Percentiles rank a stretch among this genome's conserved stretches.
Evolutionary conservation across 1,139 yeast species (phyloP).

Genomic region (Scheffersomyces lignicola): DNA sequence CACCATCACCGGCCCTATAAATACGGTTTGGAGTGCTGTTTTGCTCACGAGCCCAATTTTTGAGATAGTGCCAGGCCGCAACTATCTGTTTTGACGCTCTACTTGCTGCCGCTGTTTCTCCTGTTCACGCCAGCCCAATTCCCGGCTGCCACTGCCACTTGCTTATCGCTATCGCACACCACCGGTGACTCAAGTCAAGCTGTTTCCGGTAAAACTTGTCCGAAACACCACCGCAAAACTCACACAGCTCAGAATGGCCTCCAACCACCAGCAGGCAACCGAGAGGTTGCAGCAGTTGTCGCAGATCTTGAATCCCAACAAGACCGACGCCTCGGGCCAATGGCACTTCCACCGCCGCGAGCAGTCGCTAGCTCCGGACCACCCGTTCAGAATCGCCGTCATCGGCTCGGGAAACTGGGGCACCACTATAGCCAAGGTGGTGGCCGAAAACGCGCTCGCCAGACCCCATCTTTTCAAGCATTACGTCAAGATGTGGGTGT

Average conservation of each 20-base stretch:
- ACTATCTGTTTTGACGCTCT: too few species aligned
- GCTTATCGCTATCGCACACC: too few species aligned
- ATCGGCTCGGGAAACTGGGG: constrained; percentile 55
- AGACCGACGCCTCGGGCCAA: constrained; percentile 16
- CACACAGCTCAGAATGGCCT: not conserved
- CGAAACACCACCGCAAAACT: not conserved
- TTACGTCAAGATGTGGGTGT: constrained; percentile 50
- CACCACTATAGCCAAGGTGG: constrained; percentile 47
- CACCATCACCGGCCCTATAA: too few species aligned
- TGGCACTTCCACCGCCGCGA: constrained; percentile 10
- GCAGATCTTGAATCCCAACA: constrained; percentile 31
- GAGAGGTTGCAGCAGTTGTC: constrained; percentile 43
- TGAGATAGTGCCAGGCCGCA: too few species aligned
- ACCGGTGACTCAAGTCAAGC: too few species aligned
- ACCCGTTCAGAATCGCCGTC: constrained; percentile 42
- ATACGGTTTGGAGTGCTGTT: too few species aligned
- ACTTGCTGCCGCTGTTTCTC: too few species aligned
- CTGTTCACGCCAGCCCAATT: too few species aligned
- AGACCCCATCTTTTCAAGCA: constrained; percentile 41
- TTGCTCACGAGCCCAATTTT: too few species aligned
- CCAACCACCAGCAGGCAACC: constrained; percentile 18
- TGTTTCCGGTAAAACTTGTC: too few species aligned
- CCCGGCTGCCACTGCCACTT: too few species aligned
- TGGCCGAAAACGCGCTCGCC: constrained; percentile 44
- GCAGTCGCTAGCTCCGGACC: constrained; percentile 21